Conservation (phyloP, 139 green algal species). For the Yamagishiella unicocca region DNA sequence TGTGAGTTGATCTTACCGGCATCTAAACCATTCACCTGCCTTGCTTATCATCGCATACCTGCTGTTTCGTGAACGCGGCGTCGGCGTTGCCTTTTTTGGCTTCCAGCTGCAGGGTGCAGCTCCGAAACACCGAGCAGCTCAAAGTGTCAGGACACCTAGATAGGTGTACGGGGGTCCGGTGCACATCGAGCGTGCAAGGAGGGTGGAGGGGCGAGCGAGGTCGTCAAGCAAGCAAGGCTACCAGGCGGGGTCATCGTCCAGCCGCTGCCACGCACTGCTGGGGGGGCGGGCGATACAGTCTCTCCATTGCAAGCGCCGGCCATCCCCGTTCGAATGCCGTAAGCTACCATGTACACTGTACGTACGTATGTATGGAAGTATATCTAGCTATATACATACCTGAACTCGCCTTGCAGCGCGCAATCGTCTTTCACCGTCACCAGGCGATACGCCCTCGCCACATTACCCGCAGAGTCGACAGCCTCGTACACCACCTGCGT, state of each 20-base stretch:
- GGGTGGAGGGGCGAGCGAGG: too few species aligned
- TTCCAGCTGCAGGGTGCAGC: background rate
- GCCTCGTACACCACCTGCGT: slow-evolving; percentile 3
- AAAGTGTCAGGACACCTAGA: background rate
- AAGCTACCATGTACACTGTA: background rate
- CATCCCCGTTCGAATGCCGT: too few species aligned
- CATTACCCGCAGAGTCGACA: background rate
- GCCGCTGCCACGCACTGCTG: too few species aligned
- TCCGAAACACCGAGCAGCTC: background rate
- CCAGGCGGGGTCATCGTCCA: background rate
- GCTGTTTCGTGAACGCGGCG: background rate
- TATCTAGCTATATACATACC: background rate
- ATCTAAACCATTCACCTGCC: background rate
- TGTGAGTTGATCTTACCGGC: background rate
- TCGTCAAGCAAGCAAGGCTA: background rate
- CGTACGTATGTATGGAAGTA: background rate
- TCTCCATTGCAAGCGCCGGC: background rate
- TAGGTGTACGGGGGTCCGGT: too few species aligned
- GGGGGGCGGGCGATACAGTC: too few species aligned
- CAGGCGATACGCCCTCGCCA: background rate
- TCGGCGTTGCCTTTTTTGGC: background rate
- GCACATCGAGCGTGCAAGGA: too few species aligned
- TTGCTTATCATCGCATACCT: background rate
- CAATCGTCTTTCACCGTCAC: background rate
- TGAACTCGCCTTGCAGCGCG: background rate